These are phyloP conservation scores for Solanum hybrid DNA, from an alignment of 305 asterid species.

Conservation along the genomic window DNA sequence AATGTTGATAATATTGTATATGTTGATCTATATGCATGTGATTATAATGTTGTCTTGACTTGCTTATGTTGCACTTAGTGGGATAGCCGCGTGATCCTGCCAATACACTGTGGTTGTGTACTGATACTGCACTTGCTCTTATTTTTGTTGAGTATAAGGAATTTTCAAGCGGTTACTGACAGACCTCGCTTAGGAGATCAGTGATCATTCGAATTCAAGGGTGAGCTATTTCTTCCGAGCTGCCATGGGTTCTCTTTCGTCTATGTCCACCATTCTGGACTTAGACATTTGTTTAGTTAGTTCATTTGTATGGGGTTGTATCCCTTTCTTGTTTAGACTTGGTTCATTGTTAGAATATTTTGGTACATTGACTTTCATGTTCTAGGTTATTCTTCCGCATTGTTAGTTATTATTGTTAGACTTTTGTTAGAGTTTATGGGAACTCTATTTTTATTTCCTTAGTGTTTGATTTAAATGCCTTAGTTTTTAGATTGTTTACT, in stretches of 20 bases:
- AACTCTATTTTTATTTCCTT: neutral
- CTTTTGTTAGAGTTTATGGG: neutral
- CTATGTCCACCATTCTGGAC: neutral
- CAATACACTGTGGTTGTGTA: neutral
- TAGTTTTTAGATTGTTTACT: neutral
- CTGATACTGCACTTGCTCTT: neutral
- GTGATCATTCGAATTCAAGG: neutral
- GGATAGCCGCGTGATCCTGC: neutral
- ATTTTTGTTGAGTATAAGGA: neutral
- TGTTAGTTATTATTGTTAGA: neutral
- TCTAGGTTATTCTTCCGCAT: neutral
- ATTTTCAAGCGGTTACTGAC: neutral
- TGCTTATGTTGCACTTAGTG: neutral
- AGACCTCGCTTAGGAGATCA: neutral
- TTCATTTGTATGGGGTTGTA: neutral
- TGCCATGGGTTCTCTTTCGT: neutral
- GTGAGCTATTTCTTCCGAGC: neutral
- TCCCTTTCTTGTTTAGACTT: neutral
- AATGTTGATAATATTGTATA: neutral
- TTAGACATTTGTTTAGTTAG: neutral
- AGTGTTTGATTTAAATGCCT: neutral
- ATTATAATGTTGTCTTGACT: neutral
- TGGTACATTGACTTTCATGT: neutral
- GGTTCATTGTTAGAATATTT: neutral
- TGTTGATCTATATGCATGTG: neutral